These are phyloP conservation scores for Cladorrhinum samala DNA, from an alignment of 495 filamentous ascomycete species.

Conservation along the genomic window DNA sequence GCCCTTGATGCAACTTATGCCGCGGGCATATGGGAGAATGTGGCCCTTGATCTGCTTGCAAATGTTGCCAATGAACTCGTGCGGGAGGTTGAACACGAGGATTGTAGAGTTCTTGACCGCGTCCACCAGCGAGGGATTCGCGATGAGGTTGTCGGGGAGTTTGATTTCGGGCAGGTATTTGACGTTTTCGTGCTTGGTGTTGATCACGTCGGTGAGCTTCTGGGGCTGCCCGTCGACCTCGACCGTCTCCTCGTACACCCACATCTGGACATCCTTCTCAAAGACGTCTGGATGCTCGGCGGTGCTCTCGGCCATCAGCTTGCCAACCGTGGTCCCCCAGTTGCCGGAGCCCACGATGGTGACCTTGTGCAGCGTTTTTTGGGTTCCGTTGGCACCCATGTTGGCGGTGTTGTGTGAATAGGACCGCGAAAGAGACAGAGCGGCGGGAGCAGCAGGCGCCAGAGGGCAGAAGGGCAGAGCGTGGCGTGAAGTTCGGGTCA, in stretches of 20 bases:
- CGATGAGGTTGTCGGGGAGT: slow-evolving; percentile 80
- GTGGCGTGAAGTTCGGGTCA: neutral
- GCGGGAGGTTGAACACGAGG: slow-evolving; percentile 93
- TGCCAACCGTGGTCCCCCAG: slow-evolving; percentile 96
- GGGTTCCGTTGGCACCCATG: slow-evolving; percentile 31
- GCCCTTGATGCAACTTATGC: slow-evolving; percentile 97
- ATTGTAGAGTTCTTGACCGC: slow-evolving; percentile 78
- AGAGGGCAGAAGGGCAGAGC: neutral
- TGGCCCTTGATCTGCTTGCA: slow-evolving; percentile 81
- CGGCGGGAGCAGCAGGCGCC: neutral
- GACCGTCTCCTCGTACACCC: slow-evolving; percentile 88
- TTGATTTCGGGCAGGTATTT: slow-evolving; percentile 87
- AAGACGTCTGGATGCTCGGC: slow-evolving; percentile 70
- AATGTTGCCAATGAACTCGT: slow-evolving; percentile 90
- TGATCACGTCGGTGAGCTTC: slow-evolving; percentile 88
- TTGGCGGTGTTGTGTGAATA: slow-evolving; percentile 9
- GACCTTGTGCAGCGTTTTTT: slow-evolving; percentile 78
- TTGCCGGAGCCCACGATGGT: slow-evolving; percentile 93
- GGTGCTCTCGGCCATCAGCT: slow-evolving; percentile 92
- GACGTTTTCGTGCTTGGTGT: slow-evolving; percentile 87
- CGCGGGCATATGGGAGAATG: slow-evolving; percentile 85
- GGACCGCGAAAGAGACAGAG: neutral
- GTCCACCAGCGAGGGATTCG: slow-evolving; percentile 79
- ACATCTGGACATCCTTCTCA: slow-evolving; percentile 90
- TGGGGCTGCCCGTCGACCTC: slow-evolving; percentile 53